These are phyloP conservation scores for Jatropha curcas DNA, from an alignment of 345 rosid genomes.

Conservation along the genomic window DNA sequence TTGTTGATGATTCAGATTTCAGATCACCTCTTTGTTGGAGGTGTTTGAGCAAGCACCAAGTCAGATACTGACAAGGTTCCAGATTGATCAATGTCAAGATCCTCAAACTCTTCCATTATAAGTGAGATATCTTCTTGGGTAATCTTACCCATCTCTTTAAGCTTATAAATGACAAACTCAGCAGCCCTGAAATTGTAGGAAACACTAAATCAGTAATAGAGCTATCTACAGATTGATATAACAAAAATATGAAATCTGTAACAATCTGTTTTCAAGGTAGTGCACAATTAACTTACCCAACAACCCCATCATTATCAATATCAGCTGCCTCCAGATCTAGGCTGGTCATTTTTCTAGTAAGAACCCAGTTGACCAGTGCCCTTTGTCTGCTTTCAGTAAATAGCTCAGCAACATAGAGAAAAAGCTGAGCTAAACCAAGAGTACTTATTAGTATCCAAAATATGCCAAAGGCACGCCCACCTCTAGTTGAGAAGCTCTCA, in stretches of 20 bases:
- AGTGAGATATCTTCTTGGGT: slow-evolving; percentile 60
- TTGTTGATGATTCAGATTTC: background rate
- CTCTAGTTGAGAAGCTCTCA: slow-evolving; percentile 53
- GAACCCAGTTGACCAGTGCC: slow-evolving; percentile 69
- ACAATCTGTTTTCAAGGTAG: background rate
- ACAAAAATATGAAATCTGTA: background rate
- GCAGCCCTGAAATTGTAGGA: slow-evolving; percentile 44
- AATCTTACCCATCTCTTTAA: slow-evolving; percentile 89
- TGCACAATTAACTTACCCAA: slow-evolving; percentile 52
- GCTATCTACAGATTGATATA: background rate
- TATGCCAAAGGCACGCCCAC: slow-evolving; percentile 68
- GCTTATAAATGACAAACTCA: slow-evolving; percentile 71
- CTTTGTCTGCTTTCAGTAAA: slow-evolving; percentile 61
- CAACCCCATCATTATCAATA: slow-evolving; percentile 66
- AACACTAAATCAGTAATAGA: background rate
- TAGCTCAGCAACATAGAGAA: slow-evolving; percentile 62
- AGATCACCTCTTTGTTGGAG: slow-evolving; percentile 20
- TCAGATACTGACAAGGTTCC: slow-evolving; percentile 49
- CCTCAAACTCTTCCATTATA: slow-evolving; percentile 70
- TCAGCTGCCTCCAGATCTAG: slow-evolving; percentile 87
- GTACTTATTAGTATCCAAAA: slow-evolving; percentile 72
- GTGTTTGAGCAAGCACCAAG: slow-evolving; percentile 37
- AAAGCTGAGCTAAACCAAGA: slow-evolving; percentile 63
- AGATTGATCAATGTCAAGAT: slow-evolving; percentile 61
- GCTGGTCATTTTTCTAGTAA: slow-evolving; percentile 53